Evolutionary conservation across 106 monocot species (phyloP).

Genomic region (Dactylorhiza incarnata): DNA sequence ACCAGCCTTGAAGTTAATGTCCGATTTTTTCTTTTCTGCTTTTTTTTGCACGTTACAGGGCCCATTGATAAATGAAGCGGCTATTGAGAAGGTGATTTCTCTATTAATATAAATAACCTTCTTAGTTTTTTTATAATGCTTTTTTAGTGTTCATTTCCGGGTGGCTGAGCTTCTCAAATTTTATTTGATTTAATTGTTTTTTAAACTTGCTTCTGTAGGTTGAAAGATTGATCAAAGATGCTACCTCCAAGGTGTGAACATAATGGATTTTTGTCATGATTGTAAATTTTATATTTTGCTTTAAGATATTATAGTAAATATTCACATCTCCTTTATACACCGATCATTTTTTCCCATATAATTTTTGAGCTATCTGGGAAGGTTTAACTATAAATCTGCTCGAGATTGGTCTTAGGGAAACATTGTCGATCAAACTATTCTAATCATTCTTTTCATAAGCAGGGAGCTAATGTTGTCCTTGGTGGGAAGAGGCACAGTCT

Average conservation of each 20-base stretch:
- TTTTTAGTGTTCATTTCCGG: neutral
- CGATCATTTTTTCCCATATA: neutral
- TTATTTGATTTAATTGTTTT: neutral
- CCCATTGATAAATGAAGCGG: conserved; percentile 94
- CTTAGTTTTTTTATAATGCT: neutral
- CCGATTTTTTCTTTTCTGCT: neutral
- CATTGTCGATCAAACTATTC: neutral
- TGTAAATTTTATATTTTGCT: neutral
- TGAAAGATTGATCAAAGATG: conserved; percentile 74
- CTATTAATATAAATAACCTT: neutral
- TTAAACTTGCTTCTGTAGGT: conserved; percentile 42
- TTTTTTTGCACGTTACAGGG: conserved; percentile 45
- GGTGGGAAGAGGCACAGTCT: conserved; percentile 71
- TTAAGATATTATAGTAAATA: neutral
- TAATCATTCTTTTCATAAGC: conserved; percentile 7
- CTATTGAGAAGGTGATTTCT: conserved; percentile 67
- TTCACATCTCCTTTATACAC: neutral
- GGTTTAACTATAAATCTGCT: neutral
- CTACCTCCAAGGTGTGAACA: conserved; percentile 65
- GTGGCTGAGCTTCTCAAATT: neutral
- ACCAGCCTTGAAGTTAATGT: neutral
- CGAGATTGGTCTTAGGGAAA: neutral
- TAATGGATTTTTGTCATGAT: neutral
- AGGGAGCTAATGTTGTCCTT: conserved; percentile 58
- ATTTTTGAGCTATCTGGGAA: neutral